Evolutionary conservation across 371 early-diverging fungal species (phyloP).

Genomic region (Actinomortierella wolfii): DNA sequence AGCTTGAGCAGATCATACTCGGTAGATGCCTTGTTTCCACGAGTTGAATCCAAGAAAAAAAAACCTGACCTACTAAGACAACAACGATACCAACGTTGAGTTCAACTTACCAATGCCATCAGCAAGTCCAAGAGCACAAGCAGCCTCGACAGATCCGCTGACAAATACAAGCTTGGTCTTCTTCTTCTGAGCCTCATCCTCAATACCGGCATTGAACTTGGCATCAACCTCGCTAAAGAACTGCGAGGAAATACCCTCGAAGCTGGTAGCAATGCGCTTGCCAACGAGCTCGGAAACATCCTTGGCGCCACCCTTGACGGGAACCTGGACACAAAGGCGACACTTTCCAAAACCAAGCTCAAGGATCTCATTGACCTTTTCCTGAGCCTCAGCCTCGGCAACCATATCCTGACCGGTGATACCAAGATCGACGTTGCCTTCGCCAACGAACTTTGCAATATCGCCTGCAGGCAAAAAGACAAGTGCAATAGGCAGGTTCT

Average conservation of each 20-base stretch:
- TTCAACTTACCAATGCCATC: slow-evolving; percentile 89
- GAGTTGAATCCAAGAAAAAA: too few relatives aligned
- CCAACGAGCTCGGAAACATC: slow-evolving; percentile 80
- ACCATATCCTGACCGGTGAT: slow-evolving; percentile 97
- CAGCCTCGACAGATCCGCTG: slow-evolving; percentile 94
- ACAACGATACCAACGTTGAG: too few relatives aligned
- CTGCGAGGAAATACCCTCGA: slow-evolving; percentile 69
- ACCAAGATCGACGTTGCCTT: slow-evolving; percentile 95
- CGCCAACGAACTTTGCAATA: slow-evolving; percentile 93
- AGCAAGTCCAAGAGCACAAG: slow-evolving; percentile 94
- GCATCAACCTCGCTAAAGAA: slow-evolving; percentile 76
- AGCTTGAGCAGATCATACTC: too few relatives aligned
- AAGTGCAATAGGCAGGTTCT: slow-evolving; percentile 90
- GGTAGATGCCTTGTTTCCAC: too few relatives aligned
- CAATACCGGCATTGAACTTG: slow-evolving; percentile 47
- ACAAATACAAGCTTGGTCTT: slow-evolving; percentile 83
- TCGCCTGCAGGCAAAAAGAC: slow-evolving; percentile 95
- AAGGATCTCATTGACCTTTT: slow-evolving; percentile 74
- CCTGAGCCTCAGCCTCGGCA: slow-evolving; percentile 74
- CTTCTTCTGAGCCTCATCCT: slow-evolving; percentile 31
- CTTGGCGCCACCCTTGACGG: slow-evolving; percentile 53
- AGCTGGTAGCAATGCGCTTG: slow-evolving; percentile 93
- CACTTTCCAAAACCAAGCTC: slow-evolving; percentile 93
- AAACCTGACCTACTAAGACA: too few relatives aligned
- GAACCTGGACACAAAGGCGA: slow-evolving; percentile 84